phyloP scores from a whole-genome alignment of 495 filamentous ascomycete species.

The Neurospora cerealis region DNA sequence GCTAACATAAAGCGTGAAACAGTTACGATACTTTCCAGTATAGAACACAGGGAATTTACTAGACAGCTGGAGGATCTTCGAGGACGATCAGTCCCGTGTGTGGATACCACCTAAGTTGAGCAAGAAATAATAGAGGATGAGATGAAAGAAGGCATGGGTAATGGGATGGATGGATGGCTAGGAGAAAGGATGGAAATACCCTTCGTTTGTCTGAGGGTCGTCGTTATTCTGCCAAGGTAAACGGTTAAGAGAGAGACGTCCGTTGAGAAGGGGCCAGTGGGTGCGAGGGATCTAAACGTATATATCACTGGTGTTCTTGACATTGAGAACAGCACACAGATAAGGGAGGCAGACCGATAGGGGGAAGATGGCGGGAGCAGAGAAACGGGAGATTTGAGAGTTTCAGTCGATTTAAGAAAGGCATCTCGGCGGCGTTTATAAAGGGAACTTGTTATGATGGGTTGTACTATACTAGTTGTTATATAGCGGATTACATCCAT shows the following conservation, averaged over 20 bases:
- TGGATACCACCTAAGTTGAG: neutral
- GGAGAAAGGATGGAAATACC: neutral
- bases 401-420: neutral
- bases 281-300: neutral
- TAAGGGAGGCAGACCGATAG: neutral
- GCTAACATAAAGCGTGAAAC: conserved; percentile 2
- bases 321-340: neutral
- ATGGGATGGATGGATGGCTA: neutral
- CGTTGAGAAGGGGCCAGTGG: too few relatives aligned
- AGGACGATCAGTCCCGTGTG: neutral
- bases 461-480: neutral
- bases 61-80: neutral
- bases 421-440: neutral
- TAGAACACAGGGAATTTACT: conserved; percentile 71
- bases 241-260: too few relatives aligned
- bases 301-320: neutral
- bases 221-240: too few relatives aligned
- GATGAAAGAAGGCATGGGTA: neutral
- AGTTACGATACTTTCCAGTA: conserved; percentile 77
- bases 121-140: neutral
- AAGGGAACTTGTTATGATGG: neutral
- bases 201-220: neutral
- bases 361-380: neutral
- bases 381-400: neutral
- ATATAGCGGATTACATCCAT: neutral